Percentiles rank a stretch among this genome's conserved stretches.
These are phyloP conservation scores for Mucor piriformis DNA, from an alignment of 371 early-diverging fungal species.

Conservation along the genomic window DNA sequence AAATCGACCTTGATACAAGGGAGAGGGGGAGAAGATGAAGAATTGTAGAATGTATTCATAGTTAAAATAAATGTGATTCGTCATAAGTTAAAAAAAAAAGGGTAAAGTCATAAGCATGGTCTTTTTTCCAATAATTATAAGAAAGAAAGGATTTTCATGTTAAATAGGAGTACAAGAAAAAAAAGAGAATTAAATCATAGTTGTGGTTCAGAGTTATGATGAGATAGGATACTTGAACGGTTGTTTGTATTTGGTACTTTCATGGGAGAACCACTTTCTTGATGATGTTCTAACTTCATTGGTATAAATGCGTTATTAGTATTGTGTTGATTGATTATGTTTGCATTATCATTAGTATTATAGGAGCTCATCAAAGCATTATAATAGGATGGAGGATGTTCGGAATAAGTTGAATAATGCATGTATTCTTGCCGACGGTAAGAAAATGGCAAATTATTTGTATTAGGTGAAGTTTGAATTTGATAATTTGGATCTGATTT, in stretches of 20 bases:
- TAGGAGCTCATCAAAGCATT: conserved; percentile 6
- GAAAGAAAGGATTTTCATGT: background rate
- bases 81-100: conserved; percentile 1
- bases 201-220: conserved; percentile 1
- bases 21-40: too few relatives aligned
- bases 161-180: background rate
- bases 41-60: too few relatives aligned
- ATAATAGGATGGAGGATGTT: conserved; percentile 9
- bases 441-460: conserved; percentile 2
- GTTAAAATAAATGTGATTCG: background rate
- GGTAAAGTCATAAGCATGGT: conserved; percentile 1
- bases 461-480: background rate
- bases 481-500: conserved; percentile 1
- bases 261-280: too few relatives aligned
- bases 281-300: background rate
- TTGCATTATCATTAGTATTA: background rate
- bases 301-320: background rate
- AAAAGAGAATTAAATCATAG: background rate
- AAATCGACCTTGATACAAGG: too few relatives aligned
- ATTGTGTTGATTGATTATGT: background rate
- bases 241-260: background rate
- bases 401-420: conserved; percentile 11
- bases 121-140: conserved; percentile 1
- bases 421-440: conserved; percentile 13
- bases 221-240: conserved; percentile 1